Percentiles rank a stretch among this genome's conserved stretches.
phyloP scores from a whole-genome alignment of 2,329 filamentous ascomycete genomes.

The Fusarium citri region DNA sequence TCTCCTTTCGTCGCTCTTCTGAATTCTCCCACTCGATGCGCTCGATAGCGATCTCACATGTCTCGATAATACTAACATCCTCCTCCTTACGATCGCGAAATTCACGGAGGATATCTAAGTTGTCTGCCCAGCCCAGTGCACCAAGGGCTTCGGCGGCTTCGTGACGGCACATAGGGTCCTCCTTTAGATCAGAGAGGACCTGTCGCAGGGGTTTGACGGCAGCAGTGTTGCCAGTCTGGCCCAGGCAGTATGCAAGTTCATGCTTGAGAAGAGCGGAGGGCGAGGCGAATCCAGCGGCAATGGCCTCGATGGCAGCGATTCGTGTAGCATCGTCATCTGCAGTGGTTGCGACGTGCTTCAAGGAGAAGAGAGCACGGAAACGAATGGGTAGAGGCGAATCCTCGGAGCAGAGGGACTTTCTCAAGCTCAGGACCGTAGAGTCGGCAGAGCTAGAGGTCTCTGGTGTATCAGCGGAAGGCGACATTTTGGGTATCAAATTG shows the following conservation, averaged over 20 bases:
- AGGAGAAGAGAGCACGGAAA: conserved; percentile 96
- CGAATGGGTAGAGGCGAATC: conserved; percentile 84
- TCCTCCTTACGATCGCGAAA: conserved; percentile 82
- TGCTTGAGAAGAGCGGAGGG: conserved; percentile 94
- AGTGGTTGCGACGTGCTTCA: conserved; percentile 89
- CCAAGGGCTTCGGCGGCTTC: conserved; percentile 96
- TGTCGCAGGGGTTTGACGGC: conserved; percentile 78
- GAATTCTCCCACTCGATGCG: conserved; percentile 94
- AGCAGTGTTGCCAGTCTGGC: conserved; percentile 83
- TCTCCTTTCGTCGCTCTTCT: conserved; percentile 76
- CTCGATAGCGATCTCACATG: conserved; percentile 95
- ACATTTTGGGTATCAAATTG: conserved; percentile 41
- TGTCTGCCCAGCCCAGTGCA: conserved; percentile 80
- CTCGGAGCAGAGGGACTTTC: conserved; percentile 84
- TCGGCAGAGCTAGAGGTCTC: conserved; percentile 41
- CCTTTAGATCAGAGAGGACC: conserved; percentile 80
- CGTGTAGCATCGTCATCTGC: conserved; percentile 69
- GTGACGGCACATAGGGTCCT: conserved; percentile 95
- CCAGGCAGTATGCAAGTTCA: conserved; percentile 95
- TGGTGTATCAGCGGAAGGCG: conserved; percentile 42
- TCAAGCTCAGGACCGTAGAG: conserved; percentile 70
- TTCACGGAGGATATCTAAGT: conserved; percentile 77
- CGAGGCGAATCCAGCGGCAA: conserved; percentile 86
- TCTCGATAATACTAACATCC: conserved; percentile 86
- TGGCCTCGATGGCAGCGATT: conserved; percentile 75